Conservation (phyloP, 2,329 filamentous ascomycete genomes). For the Kalmusia sp. region DNA sequence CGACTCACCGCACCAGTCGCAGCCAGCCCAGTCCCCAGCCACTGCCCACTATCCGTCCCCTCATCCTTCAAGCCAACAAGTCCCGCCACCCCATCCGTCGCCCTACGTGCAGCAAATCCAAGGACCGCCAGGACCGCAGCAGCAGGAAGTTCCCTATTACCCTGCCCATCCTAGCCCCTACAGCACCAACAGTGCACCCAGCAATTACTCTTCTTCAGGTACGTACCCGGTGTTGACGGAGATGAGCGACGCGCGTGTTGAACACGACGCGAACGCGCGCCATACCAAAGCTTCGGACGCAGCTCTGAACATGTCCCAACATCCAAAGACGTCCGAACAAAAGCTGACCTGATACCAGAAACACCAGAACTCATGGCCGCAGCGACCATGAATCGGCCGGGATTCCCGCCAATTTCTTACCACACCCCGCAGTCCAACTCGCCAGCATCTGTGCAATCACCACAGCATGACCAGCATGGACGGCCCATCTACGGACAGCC, state of each 20-base stretch:
- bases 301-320: background rate
- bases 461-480: conserved; percentile 86
- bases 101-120: conserved; percentile 74
- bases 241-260: conserved; percentile 11
- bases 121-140: conserved; percentile 65
- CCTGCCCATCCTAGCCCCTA: conserved; percentile 82
- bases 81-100: conserved; percentile 58
- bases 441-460: conserved; percentile 89
- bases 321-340: conserved; percentile 12
- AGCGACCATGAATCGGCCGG: conserved; percentile 68
- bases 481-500: conserved; percentile 85
- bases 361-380: conserved; percentile 74
- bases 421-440: conserved; percentile 96
- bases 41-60: conserved; percentile 70
- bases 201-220: conserved; percentile 81
- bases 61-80: conserved; percentile 67
- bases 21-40: conserved; percentile 63
- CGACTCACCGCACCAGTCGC: conserved; percentile 67
- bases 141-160: conserved; percentile 75
- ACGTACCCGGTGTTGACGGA: too few relatives aligned
- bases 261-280: background rate
- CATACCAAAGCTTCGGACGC: background rate
- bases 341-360: conserved; percentile 70
- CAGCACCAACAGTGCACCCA: conserved; percentile 79
- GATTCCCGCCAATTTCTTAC: conserved; percentile 84